Evolutionary conservation across 139 green algal species (phyloP).

Genomic region (Chlorella vulgaris): DNA sequence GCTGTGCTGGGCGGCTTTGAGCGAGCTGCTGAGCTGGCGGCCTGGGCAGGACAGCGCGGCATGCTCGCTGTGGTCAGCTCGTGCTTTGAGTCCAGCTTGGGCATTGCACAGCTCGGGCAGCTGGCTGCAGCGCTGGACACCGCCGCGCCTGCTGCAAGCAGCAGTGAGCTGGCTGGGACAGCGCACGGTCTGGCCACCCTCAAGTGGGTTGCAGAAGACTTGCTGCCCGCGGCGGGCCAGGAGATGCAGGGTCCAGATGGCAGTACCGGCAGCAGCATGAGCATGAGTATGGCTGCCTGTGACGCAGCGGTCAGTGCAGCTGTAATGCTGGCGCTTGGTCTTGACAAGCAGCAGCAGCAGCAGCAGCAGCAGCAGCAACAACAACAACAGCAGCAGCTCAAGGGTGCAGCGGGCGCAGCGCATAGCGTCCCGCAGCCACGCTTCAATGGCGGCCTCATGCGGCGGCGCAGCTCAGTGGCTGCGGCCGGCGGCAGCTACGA

Average conservation of each 20-base stretch:
- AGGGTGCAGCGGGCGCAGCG: not conserved
- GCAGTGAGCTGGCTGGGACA: not conserved
- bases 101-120: conserved; percentile 60
- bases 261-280: not conserved
- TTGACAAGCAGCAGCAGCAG: not conserved
- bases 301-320: not conserved
- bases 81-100: conserved; percentile 80
- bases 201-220: too few relatives aligned
- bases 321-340: not conserved
- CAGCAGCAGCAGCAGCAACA: not conserved
- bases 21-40: conserved; percentile 43
- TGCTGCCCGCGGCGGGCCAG: not conserved
- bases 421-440: not conserved
- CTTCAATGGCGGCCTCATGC: not conserved
- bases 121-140: conserved; percentile 65
- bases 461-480: conserved; percentile 8
- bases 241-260: not conserved
- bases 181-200: not conserved
- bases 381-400: not conserved
- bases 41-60: conserved; percentile 44
- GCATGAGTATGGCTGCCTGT: not conserved
- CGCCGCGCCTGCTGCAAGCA: conserved; percentile 33
- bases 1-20: conserved; percentile 75
- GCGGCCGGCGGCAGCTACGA: conserved; percentile 5
- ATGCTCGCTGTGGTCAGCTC: conserved; percentile 74